phyloP scores from a whole-genome alignment of 116 monocot genomes.

The Phalaenopsis hybrid region DNA sequence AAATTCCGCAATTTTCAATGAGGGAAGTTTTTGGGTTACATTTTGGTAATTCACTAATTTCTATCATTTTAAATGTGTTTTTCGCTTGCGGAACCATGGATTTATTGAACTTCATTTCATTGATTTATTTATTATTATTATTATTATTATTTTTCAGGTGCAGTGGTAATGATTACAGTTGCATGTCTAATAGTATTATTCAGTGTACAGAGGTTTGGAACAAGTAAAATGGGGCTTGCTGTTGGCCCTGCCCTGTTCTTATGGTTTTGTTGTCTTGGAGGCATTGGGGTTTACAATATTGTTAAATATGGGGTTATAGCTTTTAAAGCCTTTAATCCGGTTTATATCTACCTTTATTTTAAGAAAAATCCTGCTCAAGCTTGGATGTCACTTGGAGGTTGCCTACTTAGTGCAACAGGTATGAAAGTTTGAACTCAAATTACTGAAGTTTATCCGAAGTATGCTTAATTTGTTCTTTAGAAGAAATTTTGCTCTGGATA shows the following conservation, averaged over 20 bases:
- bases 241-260: slow-evolving; percentile 89
- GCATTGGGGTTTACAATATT: slow-evolving; percentile 80
- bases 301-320: slow-evolving; percentile 61
- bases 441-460: not conserved
- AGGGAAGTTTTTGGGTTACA: not conserved
- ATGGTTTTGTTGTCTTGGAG: slow-evolving; percentile 92
- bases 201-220: slow-evolving; percentile 89
- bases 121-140: no score
- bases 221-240: slow-evolving; percentile 90
- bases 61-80: not conserved
- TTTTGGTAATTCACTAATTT: slow-evolving; percentile 2
- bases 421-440: slow-evolving; percentile 10
- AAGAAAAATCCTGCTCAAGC: slow-evolving; percentile 64
- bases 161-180: slow-evolving; percentile 88
- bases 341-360: slow-evolving; percentile 75
- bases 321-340: slow-evolving; percentile 81
- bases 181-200: slow-evolving; percentile 73
- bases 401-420: slow-evolving; percentile 96
- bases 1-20: not conserved
- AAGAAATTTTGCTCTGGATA: not conserved
- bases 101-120: not conserved
- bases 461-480: not conserved
- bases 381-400: slow-evolving; percentile 93
- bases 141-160: slow-evolving; percentile 41
- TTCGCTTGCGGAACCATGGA: not conserved